Base-by-base conservation (phyloP, 345 rosid species). In the Fremontodendron californicum region DNA sequence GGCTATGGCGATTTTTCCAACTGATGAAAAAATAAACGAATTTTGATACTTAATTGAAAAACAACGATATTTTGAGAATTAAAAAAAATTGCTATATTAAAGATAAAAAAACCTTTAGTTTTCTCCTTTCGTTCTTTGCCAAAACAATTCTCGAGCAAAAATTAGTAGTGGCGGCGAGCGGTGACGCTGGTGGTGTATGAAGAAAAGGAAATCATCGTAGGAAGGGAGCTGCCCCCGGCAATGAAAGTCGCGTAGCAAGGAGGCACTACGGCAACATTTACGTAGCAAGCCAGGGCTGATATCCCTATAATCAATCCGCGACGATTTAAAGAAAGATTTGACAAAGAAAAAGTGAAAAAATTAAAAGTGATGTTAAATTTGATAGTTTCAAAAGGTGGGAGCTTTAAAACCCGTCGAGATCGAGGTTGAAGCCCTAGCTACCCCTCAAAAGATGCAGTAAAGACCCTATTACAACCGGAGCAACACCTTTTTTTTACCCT, bases 371-470 rank as follows among this genome's bases (percentile, higher is more conserved):
- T 75, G 25, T 49, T 71, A n/a, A 63, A 55, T 80, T 51, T 21
- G 83, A 77, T 42, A 10, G 87, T 82, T 82, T 90, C 89, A 61
- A 61, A 72, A 77, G 87, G 78, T 83, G 90, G 97, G 98, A 97
- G 98, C 94, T 89, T 91, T 91, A 79, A 77, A 89, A 90, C 86
- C 98, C 96, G 94, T 91, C 98, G 98, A 92, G 97, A 97, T 97
- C 97, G 88, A 83, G 85, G n/a, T n/a, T n/a, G n/a, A n/a, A n/a
- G 98, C 98, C 98, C 93, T 96, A 94, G 97, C 94, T 86, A 90
- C 94, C 97, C 98, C 97, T 86, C 98, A 92, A 85, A 89, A 87
- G 96, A 86, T 87, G 94, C 90, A 92, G 91, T 71, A 72, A 80
- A 69, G 85, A 81, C 77, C 88, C 90, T 83, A 80, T 81, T 79